These are phyloP conservation scores for Cyphellophora europaea DNA, from an alignment of 2,329 filamentous ascomycete species.

Conservation along the genomic window DNA sequence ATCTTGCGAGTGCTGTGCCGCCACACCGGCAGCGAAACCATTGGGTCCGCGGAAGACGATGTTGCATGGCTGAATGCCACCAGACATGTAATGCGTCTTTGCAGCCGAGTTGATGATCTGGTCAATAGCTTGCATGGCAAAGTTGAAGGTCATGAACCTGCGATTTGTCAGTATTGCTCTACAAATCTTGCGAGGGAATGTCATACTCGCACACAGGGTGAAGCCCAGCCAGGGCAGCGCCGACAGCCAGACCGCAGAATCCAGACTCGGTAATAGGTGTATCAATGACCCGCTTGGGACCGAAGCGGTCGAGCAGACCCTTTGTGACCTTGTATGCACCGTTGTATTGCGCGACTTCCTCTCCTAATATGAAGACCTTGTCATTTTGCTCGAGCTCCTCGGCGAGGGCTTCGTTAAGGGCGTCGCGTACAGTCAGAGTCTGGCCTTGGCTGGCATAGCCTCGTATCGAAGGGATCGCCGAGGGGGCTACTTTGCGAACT, in stretches of 20 bases:
- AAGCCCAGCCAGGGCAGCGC: conserved; percentile 87
- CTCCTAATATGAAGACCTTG: conserved; percentile 92
- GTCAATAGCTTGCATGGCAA: conserved; percentile 99
- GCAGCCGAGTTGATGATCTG: conserved; percentile 98
- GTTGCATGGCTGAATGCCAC: conserved; percentile 98
- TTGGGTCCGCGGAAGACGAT: conserved; percentile 99
- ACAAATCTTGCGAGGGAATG: no score
- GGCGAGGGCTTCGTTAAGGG: conserved; percentile 92
- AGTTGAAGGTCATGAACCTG: conserved; percentile 99
- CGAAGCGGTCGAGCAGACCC: conserved; percentile 92
- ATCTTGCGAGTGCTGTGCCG: conserved; percentile 96
- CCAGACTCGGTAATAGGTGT: conserved; percentile 97
- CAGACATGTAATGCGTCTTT: conserved; percentile 99
- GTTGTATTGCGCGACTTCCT: conserved; percentile 99
- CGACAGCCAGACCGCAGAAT: conserved; percentile 87
- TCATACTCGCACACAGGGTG: conserved; percentile 72
- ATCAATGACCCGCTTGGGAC: conserved; percentile 94
- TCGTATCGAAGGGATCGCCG: conserved; percentile 38
- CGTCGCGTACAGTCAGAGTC: conserved; percentile 94
- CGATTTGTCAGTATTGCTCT: conserved; percentile 45
- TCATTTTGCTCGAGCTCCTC: conserved; percentile 92
- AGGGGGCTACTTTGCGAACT: conserved; percentile 27
- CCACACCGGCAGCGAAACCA: conserved; percentile 92
- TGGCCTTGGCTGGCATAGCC: conserved; percentile 60
- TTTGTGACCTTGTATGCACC: conserved; percentile 93